Percentiles rank a stretch among this genome's conserved stretches.
phyloP scores from a whole-genome alignment of 345 rosid species.

The Eutrema yunnanense region DNA sequence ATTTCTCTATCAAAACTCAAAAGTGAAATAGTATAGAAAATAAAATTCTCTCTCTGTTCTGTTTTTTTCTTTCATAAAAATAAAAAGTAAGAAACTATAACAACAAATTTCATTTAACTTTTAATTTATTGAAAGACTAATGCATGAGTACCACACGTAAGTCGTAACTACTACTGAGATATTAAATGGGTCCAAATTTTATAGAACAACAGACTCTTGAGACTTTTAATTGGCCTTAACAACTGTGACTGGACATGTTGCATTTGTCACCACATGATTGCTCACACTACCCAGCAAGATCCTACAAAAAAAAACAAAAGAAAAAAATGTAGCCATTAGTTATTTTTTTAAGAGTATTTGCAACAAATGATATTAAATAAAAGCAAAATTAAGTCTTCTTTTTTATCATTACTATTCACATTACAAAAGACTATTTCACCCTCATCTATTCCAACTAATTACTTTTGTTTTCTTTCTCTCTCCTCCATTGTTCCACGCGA shows the following conservation, averaged over 20 bases:
- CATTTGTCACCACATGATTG: constrained; percentile 61
- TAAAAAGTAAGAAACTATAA: background rate
- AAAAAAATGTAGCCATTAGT: background rate
- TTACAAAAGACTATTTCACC: too few species aligned
- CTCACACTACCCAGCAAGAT: constrained; percentile 75
- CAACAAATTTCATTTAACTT: background rate
- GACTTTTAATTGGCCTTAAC: constrained; percentile 39
- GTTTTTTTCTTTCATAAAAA: background rate
- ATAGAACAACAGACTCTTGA: background rate
- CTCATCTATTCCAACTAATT: too few species aligned
- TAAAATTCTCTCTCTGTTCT: too few species aligned
- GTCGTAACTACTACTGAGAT: background rate
- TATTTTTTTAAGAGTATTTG: too few species aligned
- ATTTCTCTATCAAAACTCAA: too few species aligned
- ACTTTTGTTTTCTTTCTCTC: too few species aligned
- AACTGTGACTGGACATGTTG: constrained; percentile 75
- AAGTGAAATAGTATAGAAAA: too few species aligned
- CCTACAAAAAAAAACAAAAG: constrained; percentile 35
- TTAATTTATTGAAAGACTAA: background rate
- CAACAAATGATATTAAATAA: too few species aligned
- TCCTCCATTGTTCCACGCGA: too few species aligned
- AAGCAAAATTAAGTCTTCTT: too few species aligned
- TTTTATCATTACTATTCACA: too few species aligned
- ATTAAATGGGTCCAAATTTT: background rate
- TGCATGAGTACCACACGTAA: constrained; percentile 17